Conservation (phyloP, 495 filamentous ascomycete species). For the Lentithecium fluviatile region DNA sequence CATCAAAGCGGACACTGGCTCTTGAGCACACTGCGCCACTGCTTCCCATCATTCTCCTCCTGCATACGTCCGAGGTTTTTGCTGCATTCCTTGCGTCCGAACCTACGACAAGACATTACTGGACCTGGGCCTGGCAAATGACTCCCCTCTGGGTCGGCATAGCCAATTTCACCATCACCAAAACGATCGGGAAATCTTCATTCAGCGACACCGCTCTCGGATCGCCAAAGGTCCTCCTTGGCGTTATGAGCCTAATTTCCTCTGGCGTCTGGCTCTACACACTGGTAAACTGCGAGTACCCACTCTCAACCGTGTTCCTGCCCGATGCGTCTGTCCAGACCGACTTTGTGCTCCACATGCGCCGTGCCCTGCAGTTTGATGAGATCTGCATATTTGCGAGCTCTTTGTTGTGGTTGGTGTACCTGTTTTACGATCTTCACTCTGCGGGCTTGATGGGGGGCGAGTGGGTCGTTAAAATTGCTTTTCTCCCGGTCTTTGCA, state of each 20-base stretch:
- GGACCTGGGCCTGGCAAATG: background rate
- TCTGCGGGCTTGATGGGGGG: background rate
- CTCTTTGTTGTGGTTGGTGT: background rate
- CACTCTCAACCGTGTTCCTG: background rate
- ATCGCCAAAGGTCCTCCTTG: background rate
- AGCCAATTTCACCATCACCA: background rate
- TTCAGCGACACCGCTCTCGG: background rate
- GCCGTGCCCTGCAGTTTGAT: background rate
- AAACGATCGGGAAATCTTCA: background rate
- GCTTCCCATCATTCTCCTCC: background rate
- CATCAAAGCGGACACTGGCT: background rate
- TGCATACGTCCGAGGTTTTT: background rate
- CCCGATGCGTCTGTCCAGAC: background rate
- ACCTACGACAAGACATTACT: background rate
- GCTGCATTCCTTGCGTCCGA: background rate
- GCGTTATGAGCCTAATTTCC: background rate
- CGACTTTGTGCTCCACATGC: background rate
- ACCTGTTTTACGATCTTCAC: background rate
- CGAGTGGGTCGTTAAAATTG: background rate
- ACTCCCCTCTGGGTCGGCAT: background rate
- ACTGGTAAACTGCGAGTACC: background rate
- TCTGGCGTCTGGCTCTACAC: background rate
- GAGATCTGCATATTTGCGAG: background rate
- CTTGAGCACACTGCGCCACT: background rate
- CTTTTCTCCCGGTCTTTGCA: background rate